Percentiles rank a stretch among this genome's conserved stretches.
Evolutionary conservation across 306 rosid genomes (phyloP).

Genomic region (Macrotyloma uniflorum): DNA sequence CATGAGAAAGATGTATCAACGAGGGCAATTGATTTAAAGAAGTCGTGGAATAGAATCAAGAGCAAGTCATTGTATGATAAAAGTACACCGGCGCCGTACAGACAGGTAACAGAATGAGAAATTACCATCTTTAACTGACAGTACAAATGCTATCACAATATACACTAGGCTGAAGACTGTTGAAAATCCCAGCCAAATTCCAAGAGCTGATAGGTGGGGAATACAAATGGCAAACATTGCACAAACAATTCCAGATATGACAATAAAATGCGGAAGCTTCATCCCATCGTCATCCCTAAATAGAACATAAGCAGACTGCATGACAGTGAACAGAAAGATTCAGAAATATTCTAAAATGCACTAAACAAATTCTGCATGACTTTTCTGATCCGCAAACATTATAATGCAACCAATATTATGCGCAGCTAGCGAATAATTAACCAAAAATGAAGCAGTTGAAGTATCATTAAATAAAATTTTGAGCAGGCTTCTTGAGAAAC

Average conservation of each 20-base stretch:
- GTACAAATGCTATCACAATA: slow-evolving; percentile 57
- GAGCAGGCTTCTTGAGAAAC: neutral
- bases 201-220: slow-evolving; percentile 94
- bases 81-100: neutral
- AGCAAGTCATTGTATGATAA: neutral
- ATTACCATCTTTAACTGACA: slow-evolving; percentile 83
- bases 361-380: neutral
- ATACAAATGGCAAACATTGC: slow-evolving; percentile 82
- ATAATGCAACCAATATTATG: slow-evolving; percentile 1
- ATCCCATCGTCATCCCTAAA: slow-evolving; percentile 60
- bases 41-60: neutral
- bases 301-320: slow-evolving; percentile 81
- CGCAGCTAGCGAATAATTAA: neutral
- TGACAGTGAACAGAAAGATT: neutral
- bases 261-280: slow-evolving; percentile 88
- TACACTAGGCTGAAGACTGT: slow-evolving; percentile 76
- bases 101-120: slow-evolving; percentile 10
- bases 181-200: slow-evolving; percentile 90
- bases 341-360: neutral
- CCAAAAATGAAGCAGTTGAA: neutral
- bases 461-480: neutral
- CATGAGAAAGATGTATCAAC: neutral
- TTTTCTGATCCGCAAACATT: neutral
- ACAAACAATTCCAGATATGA: slow-evolving; percentile 79
- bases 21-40: slow-evolving; percentile 10